Evolutionary conservation across 139 green algal species (phyloP).

Genomic region (Coelastrella sp.): DNA sequence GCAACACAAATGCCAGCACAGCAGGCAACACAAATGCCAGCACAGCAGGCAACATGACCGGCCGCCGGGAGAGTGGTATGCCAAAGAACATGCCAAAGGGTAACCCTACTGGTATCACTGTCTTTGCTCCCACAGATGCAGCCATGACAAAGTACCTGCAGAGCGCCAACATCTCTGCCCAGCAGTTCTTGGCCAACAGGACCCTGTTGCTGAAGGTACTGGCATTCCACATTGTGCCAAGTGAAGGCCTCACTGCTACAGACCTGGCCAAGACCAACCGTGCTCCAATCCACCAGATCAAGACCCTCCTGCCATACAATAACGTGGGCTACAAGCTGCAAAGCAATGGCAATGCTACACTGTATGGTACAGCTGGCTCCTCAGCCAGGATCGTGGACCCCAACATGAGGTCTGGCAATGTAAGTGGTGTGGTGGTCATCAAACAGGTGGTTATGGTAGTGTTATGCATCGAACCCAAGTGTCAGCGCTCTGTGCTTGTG

Average conservation of each 20-base stretch:
- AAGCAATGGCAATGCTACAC: not conserved
- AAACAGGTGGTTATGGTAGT: not conserved
- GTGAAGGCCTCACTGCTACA: not conserved
- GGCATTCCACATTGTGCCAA: constrained; percentile 3
- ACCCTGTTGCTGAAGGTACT: not conserved
- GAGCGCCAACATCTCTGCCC: not conserved
- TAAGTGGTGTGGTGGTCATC: not conserved
- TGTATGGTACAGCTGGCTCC: not conserved
- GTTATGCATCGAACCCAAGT: not conserved
- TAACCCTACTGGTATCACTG: not conserved
- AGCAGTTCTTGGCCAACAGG: constrained; percentile 10
- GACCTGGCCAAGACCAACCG: not conserved
- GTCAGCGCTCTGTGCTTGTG: not conserved
- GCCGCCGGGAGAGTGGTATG: not conserved
- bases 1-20: not conserved
- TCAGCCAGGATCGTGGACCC: not conserved
- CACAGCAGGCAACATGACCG: not conserved
- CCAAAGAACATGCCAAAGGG: no score
- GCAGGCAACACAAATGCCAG: not conserved
- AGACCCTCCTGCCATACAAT: constrained; percentile 22
- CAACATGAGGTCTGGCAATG: constrained; percentile 7
- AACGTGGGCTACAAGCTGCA: not conserved
- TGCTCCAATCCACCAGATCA: not conserved
- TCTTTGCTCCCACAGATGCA: constrained; percentile 1
- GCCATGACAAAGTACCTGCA: not conserved